Percentiles rank a stretch among this genome's conserved stretches.
Evolutionary conservation across 164 flowering plant genomes (phyloP).

Genomic region (Warburgia ugandensis): DNA sequence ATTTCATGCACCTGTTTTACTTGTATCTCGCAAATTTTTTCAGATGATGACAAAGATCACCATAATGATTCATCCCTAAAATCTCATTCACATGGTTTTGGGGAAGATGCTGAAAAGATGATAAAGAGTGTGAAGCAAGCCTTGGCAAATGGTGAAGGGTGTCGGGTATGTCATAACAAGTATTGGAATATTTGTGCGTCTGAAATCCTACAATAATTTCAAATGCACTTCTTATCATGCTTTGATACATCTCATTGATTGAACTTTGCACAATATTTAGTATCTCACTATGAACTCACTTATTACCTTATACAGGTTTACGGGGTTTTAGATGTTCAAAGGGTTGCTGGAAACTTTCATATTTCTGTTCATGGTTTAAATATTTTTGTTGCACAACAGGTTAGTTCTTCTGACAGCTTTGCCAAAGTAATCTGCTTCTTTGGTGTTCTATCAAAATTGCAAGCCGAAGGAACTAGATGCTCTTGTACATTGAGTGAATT

Average conservation of each 20-base stretch:
- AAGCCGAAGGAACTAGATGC: too few species aligned
- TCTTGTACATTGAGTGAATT: not conserved
- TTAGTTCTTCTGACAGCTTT: slow-evolving; percentile 14
- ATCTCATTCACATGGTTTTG: slow-evolving; percentile 55
- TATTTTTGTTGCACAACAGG: slow-evolving; percentile 96
- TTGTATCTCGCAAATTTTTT: not conserved
- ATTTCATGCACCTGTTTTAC: too few species aligned
- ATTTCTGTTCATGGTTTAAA: slow-evolving; percentile 95
- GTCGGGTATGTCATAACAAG: slow-evolving; percentile 50
- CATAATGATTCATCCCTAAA: slow-evolving; percentile 34
- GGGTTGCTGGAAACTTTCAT: slow-evolving; percentile 99
- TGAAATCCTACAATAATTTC: not conserved
- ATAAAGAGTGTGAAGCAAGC: slow-evolving; percentile 85
- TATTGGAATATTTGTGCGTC: not conserved
- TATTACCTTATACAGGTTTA: slow-evolving; percentile 53
- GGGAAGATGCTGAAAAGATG: slow-evolving; percentile 65
- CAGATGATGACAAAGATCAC: slow-evolving; percentile 50
- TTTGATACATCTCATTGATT: too few species aligned
- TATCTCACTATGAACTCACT: not conserved
- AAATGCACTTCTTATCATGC: not conserved
- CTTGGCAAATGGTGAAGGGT: slow-evolving; percentile 81
- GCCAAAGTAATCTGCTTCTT: not conserved
- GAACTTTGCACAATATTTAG: too few species aligned
- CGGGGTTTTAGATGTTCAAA: slow-evolving; percentile 93
- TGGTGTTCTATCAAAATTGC: too few species aligned